Base-by-base conservation (phyloP, 2,329 filamentous ascomycete genomes). In the Cladosporium phlei region DNA sequence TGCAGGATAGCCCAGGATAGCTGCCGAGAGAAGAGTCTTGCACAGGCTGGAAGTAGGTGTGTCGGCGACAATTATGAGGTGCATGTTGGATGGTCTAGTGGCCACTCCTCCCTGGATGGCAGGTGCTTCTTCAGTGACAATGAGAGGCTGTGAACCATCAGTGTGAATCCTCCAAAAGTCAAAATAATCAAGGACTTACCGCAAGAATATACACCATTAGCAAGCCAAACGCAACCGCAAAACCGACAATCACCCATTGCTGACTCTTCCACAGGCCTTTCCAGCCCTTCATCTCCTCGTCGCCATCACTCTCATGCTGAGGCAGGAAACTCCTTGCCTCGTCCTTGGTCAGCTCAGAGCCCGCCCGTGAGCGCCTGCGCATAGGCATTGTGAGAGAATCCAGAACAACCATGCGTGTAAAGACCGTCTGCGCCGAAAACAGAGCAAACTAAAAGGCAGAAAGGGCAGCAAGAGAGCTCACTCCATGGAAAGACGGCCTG, bases 61-160 rank as follows among this genome's bases (percentile, higher is more conserved):
- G 5, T 52, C 53, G 3, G 55, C 53, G 16, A 59, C 55, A 8
- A 60, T 47, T 17, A 63, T 39, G 10, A 62, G 33, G 38, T 62
- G 58, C 19, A 62, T 47, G 21, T 56, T 54, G 37, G 42, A 45
- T 8, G 42, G 42, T 32, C 42, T 8, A 3, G 42, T 45, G 8
- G 42, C 42, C 24, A 45, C 32, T 16, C 42, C 42, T 6, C 42
- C 42, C 22, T 45, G 42, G 3, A 45, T 37, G 9, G 42, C 30
- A 11, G 42, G 32, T 21, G 42, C 32, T 32, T 37, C 42, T 24
- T 33, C 24, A 16, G 28, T 14, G 29, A 32, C 28, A 6, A 45
- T 28, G n/a, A 45, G 42, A 11, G 42, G 42, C 42, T 45, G 27
- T 4, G 2, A 21, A 35, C 8, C 7, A 29, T 45, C 14, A 45